Conservation (phyloP, 2,329 filamentous ascomycete species). For the Botrytis cinerea region DNA sequence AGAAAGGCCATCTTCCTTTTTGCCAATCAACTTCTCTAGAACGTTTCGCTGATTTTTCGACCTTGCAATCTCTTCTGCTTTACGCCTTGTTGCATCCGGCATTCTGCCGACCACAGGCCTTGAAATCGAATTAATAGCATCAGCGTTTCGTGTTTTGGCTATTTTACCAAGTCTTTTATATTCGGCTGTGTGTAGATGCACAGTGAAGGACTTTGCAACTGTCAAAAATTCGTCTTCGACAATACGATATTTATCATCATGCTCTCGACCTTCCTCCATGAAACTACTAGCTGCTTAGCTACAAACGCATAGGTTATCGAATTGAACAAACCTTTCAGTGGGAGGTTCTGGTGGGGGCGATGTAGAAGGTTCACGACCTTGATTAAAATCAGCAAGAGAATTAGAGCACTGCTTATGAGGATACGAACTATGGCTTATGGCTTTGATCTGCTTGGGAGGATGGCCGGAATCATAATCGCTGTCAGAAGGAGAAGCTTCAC, state of each 20-base stretch:
- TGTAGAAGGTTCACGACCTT: conserved; percentile 48
- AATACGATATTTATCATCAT: conserved; percentile 78
- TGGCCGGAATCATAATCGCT: neutral
- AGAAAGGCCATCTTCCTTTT: conserved; percentile 31
- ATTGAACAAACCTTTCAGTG: conserved; percentile 46
- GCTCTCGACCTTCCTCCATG: conserved; percentile 64
- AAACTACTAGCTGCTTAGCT: conserved; percentile 30
- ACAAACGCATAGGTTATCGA: neutral
- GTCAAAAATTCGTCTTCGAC: conserved; percentile 78
- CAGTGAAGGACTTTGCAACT: conserved; percentile 69
- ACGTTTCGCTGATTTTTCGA: conserved; percentile 44
- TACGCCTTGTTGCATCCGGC: conserved; percentile 38
- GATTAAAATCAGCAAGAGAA: neutral
- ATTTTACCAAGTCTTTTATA: conserved; percentile 67
- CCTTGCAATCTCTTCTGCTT: conserved; percentile 42
- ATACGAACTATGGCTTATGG: neutral
- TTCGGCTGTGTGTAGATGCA: conserved; percentile 75
- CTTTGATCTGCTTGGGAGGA: neutral
- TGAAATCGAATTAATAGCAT: conserved; percentile 45
- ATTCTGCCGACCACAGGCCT: conserved; percentile 44
- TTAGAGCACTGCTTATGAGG: neutral
- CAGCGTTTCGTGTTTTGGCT: conserved; percentile 56
- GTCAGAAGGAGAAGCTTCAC: conserved; percentile 13
- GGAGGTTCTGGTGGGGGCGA: conserved; percentile 55
- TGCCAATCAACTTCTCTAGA: conserved; percentile 34